Base-by-base conservation (phyloP, 805 yeast species). In the Ogataea degrootiae region DNA sequence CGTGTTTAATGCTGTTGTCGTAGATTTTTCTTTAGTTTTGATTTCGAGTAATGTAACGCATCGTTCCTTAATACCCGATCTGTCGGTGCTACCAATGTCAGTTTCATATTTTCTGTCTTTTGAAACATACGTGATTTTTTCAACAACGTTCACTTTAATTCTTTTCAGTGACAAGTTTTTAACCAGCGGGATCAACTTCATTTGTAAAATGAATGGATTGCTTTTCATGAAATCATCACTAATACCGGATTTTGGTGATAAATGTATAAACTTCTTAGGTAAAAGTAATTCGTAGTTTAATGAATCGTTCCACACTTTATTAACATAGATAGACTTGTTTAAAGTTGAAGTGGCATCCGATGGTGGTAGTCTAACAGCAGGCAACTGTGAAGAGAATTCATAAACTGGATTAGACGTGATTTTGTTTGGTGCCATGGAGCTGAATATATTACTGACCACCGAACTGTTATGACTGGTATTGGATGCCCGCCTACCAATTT, bases 311-410 rank as follows among this genome's bases (percentile, higher is more conserved):
- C 94, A 87, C 1, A 81, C 74, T 51, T 87, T 73, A 60, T 83
- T 85, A 34, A 87, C 88, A 61, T 82, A 85, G 16, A 87, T 77
- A 0, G 95, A 89, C 59, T 85, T 87, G 59, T 85, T 84, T 6
- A 80, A 70, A 7, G 78, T 75, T 3, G 80, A 74, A 34, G 77
- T 74, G 2, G 82, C 81, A 60, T 75, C 74, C 5, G 79, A 74
- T 0, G 83, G 83, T 1, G 83, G 83, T 1, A 79, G 67, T 45
- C 83, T 62, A 8, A 77, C 74, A 65, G 75, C 72, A 2, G 82
- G 82, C 34, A 78, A 57, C 38, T 68, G 64, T 33, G 61, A 57
- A 5, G 62, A 59, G 45, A 66, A 73, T 17, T 67, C 61, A 46
- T 68, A 68, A 14, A 76, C 21, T 1, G 59, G 42, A 26, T 26